Conservation (phyloP, 257 asterid species). For the Lantana camara region DNA sequence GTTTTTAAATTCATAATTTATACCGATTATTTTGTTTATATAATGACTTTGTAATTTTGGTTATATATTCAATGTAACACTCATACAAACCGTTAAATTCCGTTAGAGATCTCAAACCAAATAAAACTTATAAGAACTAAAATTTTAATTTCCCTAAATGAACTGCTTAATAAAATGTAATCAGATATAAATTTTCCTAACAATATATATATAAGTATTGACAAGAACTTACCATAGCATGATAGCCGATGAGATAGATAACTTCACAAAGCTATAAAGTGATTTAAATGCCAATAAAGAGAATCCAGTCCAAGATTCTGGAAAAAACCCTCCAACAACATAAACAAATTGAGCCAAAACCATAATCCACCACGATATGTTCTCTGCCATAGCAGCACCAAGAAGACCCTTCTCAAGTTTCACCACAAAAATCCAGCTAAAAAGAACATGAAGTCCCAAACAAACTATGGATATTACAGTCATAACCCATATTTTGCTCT, state of each 20-base stretch:
- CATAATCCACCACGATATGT: slow-evolving; percentile 80
- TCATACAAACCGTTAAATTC: too few relatives aligned
- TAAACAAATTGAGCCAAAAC: slow-evolving; percentile 75
- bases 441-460: slow-evolving; percentile 58
- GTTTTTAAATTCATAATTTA: too few relatives aligned
- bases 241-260: slow-evolving; percentile 85
- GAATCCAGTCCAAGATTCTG: slow-evolving; percentile 85
- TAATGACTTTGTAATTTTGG: too few relatives aligned
- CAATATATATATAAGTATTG: too few relatives aligned
- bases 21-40: too few relatives aligned
- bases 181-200: too few relatives aligned
- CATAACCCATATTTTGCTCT: slow-evolving; percentile 89
- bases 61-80: too few relatives aligned
- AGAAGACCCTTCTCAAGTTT: slow-evolving; percentile 55
- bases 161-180: too few relatives aligned
- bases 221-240: slow-evolving; percentile 72
- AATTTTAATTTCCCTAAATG: too few relatives aligned
- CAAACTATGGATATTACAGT: slow-evolving; percentile 49
- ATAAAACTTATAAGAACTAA: too few relatives aligned
- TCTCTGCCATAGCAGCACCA: slow-evolving; percentile 89
- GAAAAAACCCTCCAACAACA: slow-evolving; percentile 66
- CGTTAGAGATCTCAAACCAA: too few relatives aligned
- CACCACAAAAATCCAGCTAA: slow-evolving; percentile 68
- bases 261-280: slow-evolving; percentile 58
- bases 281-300: slow-evolving; percentile 63